Conservation (phyloP, 2,329 filamentous ascomycete species). For the Sarocladiaceae sp. region DNA sequence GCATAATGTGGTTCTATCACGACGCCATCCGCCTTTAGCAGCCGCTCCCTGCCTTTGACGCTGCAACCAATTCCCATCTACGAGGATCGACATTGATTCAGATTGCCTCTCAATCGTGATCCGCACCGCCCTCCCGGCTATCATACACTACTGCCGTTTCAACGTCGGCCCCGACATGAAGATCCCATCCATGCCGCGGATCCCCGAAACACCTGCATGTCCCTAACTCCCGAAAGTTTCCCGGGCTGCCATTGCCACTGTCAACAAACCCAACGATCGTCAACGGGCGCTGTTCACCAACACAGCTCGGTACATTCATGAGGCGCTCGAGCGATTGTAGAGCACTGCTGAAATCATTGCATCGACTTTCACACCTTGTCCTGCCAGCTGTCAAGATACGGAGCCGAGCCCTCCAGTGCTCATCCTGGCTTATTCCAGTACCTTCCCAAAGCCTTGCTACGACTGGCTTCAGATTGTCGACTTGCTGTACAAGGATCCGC, state of each 20-base stretch:
- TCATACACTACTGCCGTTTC: conserved; percentile 7
- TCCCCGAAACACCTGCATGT: conserved; percentile 3
- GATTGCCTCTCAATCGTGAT: background rate
- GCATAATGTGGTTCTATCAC: background rate
- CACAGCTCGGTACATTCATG: too few relatives aligned
- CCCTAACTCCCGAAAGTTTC: too few relatives aligned
- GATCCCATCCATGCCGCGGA: conserved; percentile 10
- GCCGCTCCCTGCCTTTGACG: background rate
- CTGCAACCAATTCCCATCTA: background rate
- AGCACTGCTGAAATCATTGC: too few relatives aligned
- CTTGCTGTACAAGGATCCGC: background rate
- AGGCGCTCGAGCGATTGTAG: too few relatives aligned
- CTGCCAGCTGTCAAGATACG: too few relatives aligned
- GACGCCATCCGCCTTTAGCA: conserved; percentile 5
- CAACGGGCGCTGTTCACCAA: too few relatives aligned
- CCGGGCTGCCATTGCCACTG: too few relatives aligned
- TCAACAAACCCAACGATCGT: too few relatives aligned
- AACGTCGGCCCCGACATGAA: conserved; percentile 6
- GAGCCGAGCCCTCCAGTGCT: too few relatives aligned
- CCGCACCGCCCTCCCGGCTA: background rate
- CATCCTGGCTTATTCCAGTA: too few relatives aligned
- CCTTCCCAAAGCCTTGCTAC: too few relatives aligned
- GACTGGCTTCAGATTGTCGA: background rate
- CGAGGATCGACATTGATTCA: background rate
- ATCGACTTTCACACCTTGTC: too few relatives aligned